Conservation (phyloP, 352 stramenopile species). For the Globisporangium parvum region DNA sequence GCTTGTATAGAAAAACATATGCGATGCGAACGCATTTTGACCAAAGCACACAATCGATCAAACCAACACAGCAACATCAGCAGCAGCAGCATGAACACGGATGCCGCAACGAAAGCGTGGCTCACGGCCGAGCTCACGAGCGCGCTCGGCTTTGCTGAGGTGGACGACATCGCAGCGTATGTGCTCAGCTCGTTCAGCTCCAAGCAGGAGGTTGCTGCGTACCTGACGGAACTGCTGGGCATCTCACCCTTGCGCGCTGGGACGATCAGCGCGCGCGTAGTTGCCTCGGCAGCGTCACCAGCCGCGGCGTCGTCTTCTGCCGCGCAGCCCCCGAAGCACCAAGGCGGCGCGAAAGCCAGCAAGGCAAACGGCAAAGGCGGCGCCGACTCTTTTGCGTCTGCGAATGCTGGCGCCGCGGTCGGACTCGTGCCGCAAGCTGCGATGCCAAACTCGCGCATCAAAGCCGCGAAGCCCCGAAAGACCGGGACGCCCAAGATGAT, state of each 20-base stretch:
- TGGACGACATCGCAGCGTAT: conserved; percentile 64
- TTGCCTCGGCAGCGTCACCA: conserved; percentile 18
- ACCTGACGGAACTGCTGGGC: conserved; percentile 64
- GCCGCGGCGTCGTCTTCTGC: too few species aligned
- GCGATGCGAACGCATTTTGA: neutral
- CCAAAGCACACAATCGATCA: too few species aligned
- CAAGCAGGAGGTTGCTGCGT: conserved; percentile 39
- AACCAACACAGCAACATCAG: neutral
- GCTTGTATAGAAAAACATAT: too few species aligned
- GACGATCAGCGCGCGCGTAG: conserved; percentile 41
- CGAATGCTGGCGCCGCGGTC: neutral
- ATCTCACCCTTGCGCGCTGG: conserved; percentile 39
- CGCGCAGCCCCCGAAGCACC: neutral
- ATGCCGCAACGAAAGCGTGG: conserved; percentile 32
- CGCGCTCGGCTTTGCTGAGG: conserved; percentile 62
- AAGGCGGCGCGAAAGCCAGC: conserved; percentile 1
- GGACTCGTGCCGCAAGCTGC: conserved; percentile 33
- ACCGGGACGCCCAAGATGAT: conserved; percentile 28
- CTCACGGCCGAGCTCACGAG: conserved; percentile 52
- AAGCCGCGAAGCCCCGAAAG: conserved; percentile 43
- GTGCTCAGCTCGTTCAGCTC: conserved; percentile 39
- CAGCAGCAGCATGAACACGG: conserved; percentile 14
- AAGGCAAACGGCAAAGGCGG: neutral
- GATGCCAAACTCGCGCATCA: conserved; percentile 40
- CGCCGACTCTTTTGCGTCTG: neutral